Percentiles rank a stretch among this genome's conserved stretches.
Conservation (phyloP, 495 filamentous ascomycete genomes). For the Penicillium cosmopolitanum region DNA sequence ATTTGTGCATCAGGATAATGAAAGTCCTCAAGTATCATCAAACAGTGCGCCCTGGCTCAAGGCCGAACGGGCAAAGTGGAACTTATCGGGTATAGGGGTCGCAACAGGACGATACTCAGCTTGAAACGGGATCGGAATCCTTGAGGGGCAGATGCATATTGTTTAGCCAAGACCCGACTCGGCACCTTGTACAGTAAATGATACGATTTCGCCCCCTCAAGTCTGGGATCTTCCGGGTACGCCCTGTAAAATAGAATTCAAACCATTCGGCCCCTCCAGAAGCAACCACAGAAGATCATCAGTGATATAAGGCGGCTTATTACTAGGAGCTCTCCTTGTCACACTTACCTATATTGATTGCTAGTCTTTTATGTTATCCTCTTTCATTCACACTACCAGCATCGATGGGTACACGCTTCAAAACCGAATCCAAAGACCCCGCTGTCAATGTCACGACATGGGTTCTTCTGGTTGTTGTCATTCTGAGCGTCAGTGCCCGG, state of each 20-base stretch:
- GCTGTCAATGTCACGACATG: constrained; percentile 33
- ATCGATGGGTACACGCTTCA: constrained; percentile 13
- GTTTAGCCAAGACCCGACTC: background rate
- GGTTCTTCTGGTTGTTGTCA: constrained; percentile 26
- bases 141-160: background rate
- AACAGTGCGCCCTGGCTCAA: background rate
- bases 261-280: background rate
- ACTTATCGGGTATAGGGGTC: background rate
- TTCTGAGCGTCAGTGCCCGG: constrained; percentile 27
- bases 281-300: background rate
- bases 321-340: background rate
- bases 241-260: background rate
- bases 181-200: background rate
- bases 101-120: constrained; percentile 1
- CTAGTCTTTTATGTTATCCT: background rate
- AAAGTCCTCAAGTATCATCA: background rate
- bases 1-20: no score
- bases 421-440: constrained; percentile 21
- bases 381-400: background rate
- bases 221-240: background rate
- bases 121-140: constrained; percentile 1
- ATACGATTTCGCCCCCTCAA: background rate
- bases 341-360: background rate
- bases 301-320: background rate
- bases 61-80: background rate